Evolutionary conservation across 805 yeast genomes (phyloP), one percentile per base, ranked within the genome.

Genomic region (Hyphopichia homilentoma): DNA sequence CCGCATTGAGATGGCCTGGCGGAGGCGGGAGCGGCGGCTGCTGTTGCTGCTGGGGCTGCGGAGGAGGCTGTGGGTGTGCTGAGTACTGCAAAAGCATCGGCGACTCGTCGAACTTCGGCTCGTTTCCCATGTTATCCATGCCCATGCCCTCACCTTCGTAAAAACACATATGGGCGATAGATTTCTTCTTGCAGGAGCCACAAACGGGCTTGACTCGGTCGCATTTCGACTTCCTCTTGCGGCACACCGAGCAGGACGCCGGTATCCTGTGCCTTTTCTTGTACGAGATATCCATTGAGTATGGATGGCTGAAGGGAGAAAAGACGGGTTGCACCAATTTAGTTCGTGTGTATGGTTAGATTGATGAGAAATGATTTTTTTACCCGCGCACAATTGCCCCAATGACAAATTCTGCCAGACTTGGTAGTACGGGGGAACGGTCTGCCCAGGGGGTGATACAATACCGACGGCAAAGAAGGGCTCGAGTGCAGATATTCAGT

Each of bases 191-290:
- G 42, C 73, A 66, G 13, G 63, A 43, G 11, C 73, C 72, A 44
- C 73, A 66, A 6, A 64, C 55, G 7, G 73, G 71, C 35, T 55
- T 54, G 7, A 53, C 59, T 25, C 70, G 44, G 45, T 66, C 73
- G 50, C 73, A 66, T 36, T 56, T 58, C 29, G 65, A 54, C 44
- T 66, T 66, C 25, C 71, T 45, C 40, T 63, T 63, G 18, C 73
- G 57, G 41, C 73, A 66, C 13, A 66, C 68, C 30, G 65, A 60
- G 38, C 73, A 66, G 21, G 68, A 61, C 5, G 70, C 60, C 14
- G 69, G 68, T n/a, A 61, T 45, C 29, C 71, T 46, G 41, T 57
- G 57, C 30, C 71, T 48, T 37, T 65, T 66, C 38, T 53, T 58
- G 38, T 40, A 47, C 7, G 46, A 34, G 7, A 37, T 17, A 21